Evolutionary conservation across 371 early-diverging fungal species (phyloP), one percentile per base, ranked within the genome.

Genomic region (Mortierella sp.): DNA sequence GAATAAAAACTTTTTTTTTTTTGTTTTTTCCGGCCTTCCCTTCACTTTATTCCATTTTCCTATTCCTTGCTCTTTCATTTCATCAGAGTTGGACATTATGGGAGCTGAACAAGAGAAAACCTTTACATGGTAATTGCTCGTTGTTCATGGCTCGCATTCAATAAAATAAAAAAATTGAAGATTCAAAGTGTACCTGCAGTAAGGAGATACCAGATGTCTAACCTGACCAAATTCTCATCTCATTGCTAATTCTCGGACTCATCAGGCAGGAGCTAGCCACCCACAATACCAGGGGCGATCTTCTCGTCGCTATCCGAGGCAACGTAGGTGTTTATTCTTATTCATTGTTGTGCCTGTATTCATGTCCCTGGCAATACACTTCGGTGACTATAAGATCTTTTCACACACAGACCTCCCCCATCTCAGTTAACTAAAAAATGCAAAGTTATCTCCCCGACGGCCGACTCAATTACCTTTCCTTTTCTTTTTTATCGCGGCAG

Each of bases 271-370:
- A 89, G 60, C 43, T 90, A 22, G 75, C 88, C 0, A 57, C 70
- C 58, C 91, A 90, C 78, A 88, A 87, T 65, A 80, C 69, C 20
- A 64, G 37, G 20, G 75, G 75, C 22, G 85, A 86, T 49, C 80
- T 87, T 35, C 85, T 86, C 72, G 77, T 90, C 45, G 84, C 90
- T 51, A 47, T 90, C 54, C 83, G 87, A 32, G 86, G 86, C 69
- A 84, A 84, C 45, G 84, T 84, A 75, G 60, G 81, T 62, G 26
- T 18, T 24, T 30, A 47, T 49, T 43, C 43, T 43, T 51, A 2
- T 51, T n/a, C n/a, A 6, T 18, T 58, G 32, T 18, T n/a, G 32
- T 26, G 30, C 40, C 47, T 49, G 52, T 35, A 24, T 18, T 40
- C 47, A 40, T 59, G 9, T 43, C 45, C 18, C 12, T n/a, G n/a